Evolutionary conservation across 208 protist genomes (phyloP).

Genomic region (Zelonia costaricensis): DNA sequence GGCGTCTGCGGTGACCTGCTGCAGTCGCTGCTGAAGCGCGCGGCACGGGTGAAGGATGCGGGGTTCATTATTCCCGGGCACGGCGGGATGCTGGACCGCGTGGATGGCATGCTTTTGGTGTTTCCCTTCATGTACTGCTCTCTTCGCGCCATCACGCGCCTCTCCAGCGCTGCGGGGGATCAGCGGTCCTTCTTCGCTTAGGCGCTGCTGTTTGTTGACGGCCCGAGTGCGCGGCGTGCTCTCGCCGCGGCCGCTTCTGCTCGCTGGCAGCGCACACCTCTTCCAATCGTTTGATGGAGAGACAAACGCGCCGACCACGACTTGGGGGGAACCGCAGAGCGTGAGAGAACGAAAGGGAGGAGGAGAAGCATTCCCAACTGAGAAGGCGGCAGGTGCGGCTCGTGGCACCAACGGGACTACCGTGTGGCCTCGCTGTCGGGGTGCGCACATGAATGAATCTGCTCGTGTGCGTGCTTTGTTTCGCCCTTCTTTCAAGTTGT

Average conservation of each 20-base stretch:
- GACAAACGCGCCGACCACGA: too few relatives aligned
- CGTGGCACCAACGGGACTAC: too few relatives aligned
- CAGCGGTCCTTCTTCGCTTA: background rate
- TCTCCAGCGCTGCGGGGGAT: background rate
- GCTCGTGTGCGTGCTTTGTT: too few relatives aligned
- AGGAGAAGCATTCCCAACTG: too few relatives aligned
- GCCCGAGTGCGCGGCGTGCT: background rate
- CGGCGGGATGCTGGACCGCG: slow-evolving; percentile 89
- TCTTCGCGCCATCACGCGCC: slow-evolving; percentile 30
- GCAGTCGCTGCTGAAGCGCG: slow-evolving; percentile 89
- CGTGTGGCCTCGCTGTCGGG: too few relatives aligned
- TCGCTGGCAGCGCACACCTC: background rate
- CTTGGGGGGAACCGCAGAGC: background rate
- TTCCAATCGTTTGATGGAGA: too few relatives aligned
- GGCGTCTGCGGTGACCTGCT: slow-evolving; percentile 87
- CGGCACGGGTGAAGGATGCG: slow-evolving; percentile 84
- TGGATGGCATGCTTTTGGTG: slow-evolving; percentile 83
- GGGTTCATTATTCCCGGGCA: slow-evolving; percentile 87
- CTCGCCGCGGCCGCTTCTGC: background rate
- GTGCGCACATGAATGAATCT: too few relatives aligned
- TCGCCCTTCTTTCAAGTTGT: too few relatives aligned
- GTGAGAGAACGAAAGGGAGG: background rate
- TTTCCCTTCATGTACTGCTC: slow-evolving; percentile 78
- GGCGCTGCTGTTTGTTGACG: background rate
- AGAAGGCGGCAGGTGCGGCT: too few relatives aligned